These are phyloP conservation scores for Xylaria arbuscula DNA, from an alignment of 2,329 filamentous ascomycete species.

Conservation along the genomic window DNA sequence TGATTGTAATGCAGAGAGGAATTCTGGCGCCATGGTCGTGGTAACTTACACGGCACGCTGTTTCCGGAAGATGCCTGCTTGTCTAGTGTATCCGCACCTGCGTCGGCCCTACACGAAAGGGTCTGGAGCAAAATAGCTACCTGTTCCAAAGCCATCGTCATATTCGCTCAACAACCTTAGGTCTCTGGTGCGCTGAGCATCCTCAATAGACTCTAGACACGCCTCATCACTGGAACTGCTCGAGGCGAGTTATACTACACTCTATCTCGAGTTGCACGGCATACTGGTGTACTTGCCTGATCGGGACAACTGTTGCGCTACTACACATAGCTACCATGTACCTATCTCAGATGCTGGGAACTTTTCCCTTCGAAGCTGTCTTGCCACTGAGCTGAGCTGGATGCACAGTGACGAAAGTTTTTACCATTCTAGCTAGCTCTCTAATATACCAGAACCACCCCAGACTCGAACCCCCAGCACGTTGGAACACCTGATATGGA, in stretches of 20 bases:
- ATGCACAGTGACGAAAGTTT: constrained; percentile 39
- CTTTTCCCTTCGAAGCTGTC: constrained; percentile 1
- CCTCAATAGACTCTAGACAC: neutral
- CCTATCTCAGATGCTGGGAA: constrained; percentile 8
- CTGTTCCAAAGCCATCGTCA: neutral
- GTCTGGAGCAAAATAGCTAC: neutral
- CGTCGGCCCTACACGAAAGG: neutral
- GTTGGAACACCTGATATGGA: constrained; percentile 33
- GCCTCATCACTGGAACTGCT: constrained; percentile 12
- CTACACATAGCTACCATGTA: neutral
- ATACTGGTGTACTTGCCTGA: constrained; percentile 3
- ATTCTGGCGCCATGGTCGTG: constrained; percentile 22
- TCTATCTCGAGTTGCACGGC: constrained; percentile 22
- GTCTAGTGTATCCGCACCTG: neutral
- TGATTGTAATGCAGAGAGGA: neutral
- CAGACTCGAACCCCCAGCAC: neutral
- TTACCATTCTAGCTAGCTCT: constrained; percentile 19
- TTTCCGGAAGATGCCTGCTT: constrained; percentile 9
- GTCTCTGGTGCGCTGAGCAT: constrained; percentile 13
- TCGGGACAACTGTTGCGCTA: constrained; percentile 8
- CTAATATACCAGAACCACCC: constrained; percentile 12
- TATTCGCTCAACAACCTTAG: neutral
- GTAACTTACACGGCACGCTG: constrained; percentile 25
- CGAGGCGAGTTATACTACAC: constrained; percentile 22
- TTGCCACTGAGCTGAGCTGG: neutral